Base-by-base conservation (phyloP, 1,284 basidiomycete genomes). In the Microbotryum violaceum region DNA sequence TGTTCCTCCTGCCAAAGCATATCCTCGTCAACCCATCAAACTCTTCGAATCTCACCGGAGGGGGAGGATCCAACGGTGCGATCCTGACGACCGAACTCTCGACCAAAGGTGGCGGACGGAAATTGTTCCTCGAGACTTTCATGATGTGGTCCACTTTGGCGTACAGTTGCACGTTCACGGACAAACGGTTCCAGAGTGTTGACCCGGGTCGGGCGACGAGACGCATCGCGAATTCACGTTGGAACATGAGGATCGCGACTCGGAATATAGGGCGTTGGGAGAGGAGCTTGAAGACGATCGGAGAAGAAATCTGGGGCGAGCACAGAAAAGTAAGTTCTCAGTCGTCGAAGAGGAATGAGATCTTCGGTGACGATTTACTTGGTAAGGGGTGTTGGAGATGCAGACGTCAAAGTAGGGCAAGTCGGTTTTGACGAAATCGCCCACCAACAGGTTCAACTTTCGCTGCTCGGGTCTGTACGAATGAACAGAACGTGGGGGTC, bases 351-450 rank as follows among this genome's bases (percentile, higher is more conserved):
- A 31, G 25, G 27, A 16, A 18, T 25, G 49, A 18, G n/a, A 42
- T n/a, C 20, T 37, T 33, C 16, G n/a, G 33, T 33, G 6, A 51
- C 9, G 21, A 71, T 75, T 53, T 20, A 81, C 81, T 77, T 97
- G 94, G 78, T 98, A 99, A 0, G 94, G 94, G 1, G 94, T 98
- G 75, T 98, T 98, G 72, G 89, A 92, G 75, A 98, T 98, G 81
- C 93, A 97, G 62, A 97, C 94, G 77, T 98, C 94, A 72, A 98
- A 97, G 78, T 94, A 97, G 5, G 94, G 94, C 23, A 98, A 79
- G 49, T 92, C 89, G 23, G 89, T 91, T 77, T 98, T 98, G 75
- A 96, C 89, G 74, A 97, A 97, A 76, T 98, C 93, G 58, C 93
- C 94, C 58, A 97, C 87, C 72, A 96, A 85, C 69, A 97, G 87